Percentiles rank a stretch among this genome's conserved stretches.
Evolutionary conservation across 1,284 basidiomycete genomes (phyloP).

Genomic region (Cryptococcus jaspeensis): DNA sequence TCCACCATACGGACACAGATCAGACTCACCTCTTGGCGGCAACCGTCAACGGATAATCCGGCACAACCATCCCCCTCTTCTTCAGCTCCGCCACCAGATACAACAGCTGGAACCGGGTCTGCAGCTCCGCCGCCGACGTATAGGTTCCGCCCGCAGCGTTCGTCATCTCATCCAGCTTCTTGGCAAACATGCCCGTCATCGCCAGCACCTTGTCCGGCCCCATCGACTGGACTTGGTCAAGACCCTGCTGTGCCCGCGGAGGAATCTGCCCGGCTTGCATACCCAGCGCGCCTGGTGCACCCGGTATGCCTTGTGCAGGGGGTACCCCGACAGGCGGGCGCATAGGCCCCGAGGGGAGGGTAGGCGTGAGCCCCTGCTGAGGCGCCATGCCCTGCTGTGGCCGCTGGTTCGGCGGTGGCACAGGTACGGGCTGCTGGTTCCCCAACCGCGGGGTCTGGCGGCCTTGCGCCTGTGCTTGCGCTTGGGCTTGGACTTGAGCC

Average conservation of each 20-base stretch:
- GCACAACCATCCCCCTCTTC: conserved; percentile 11
- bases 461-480: neutral
- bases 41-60: conserved; percentile 14
- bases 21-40: conserved; percentile 12
- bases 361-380: conserved; percentile 1
- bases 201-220: conserved; percentile 8
- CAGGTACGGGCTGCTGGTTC: neutral
- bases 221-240: conserved; percentile 4
- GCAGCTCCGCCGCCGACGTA: conserved; percentile 3
- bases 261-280: conserved; percentile 9
- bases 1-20: neutral
- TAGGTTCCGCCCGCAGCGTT: neutral
- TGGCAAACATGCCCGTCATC: neutral
- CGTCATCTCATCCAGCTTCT: neutral
- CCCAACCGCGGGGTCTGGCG: neutral
- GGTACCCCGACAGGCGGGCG: neutral
- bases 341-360: neutral
- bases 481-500: neutral
- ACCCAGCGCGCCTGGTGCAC: no score
- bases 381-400: conserved; percentile 9
- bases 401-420: conserved; percentile 7
- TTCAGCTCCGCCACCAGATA: conserved; percentile 15
- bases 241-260: conserved; percentile 9
- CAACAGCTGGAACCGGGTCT: conserved; percentile 16
- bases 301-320: no score